Percentiles rank a stretch among this genome's conserved stretches.
phyloP scores from a whole-genome alignment of 2,329 filamentous ascomycete genomes.

The Alternaria novae-zelandiae region DNA sequence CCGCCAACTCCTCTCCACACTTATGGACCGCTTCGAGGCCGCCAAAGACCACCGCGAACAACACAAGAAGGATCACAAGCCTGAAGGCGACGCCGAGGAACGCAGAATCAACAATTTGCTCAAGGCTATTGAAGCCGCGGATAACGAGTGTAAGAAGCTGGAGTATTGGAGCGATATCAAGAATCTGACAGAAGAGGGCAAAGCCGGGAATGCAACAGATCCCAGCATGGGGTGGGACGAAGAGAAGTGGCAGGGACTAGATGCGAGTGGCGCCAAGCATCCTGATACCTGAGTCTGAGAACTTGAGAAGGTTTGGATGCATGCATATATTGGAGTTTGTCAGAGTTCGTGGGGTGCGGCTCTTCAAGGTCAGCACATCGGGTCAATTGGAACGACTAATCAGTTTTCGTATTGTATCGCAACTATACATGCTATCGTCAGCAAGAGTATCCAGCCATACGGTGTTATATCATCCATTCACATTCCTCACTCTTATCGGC shows the following conservation, averaged over 20 bases:
- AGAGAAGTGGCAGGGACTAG: conserved; percentile 48
- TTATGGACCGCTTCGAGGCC: conserved; percentile 66
- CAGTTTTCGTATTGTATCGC: conserved; percentile 5
- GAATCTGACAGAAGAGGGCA: conserved; percentile 49
- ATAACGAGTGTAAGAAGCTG: conserved; percentile 78
- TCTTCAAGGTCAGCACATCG: conserved; percentile 7
- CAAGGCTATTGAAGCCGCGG: conserved; percentile 75
- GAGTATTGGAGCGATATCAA: conserved; percentile 84
- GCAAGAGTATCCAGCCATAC: background rate
- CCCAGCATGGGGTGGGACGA: conserved; percentile 44
- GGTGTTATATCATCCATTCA: background rate
- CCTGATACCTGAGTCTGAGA: conserved; percentile 21
- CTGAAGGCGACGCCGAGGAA: conserved; percentile 55
- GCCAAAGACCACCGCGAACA: conserved; percentile 58
- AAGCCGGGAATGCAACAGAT: conserved; percentile 42
- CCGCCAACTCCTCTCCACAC: conserved; percentile 72
- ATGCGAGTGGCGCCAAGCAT: conserved; percentile 44
- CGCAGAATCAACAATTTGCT: conserved; percentile 71
- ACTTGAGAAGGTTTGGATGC: background rate
- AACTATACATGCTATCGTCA: conserved; percentile 10
- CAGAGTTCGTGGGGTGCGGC: background rate
- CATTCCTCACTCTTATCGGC: conserved; percentile 54
- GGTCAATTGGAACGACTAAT: conserved; percentile 4
- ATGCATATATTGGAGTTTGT: conserved; percentile 9
- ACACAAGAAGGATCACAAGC: conserved; percentile 50